Evolutionary conservation across 345 rosid genomes (phyloP), one percentile per base, ranked within the genome.

Genomic region (Syzygium aqueum): DNA sequence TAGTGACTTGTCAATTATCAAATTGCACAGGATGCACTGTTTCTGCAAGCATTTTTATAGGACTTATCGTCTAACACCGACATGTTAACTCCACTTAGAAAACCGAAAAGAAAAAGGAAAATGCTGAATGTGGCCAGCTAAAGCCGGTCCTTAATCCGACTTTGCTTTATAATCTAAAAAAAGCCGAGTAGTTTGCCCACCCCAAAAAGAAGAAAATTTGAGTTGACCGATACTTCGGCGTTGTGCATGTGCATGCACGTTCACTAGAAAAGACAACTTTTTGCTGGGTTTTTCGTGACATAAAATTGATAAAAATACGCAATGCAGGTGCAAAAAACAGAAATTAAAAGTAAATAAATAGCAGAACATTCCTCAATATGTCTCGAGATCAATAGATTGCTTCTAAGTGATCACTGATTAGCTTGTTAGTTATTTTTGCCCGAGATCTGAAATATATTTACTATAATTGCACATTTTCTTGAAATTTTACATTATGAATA

Each of bases 31-130:
- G 14, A 3, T 13, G 54, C 6, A 15, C 19, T 1, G 19, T 13
- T 27, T 8, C 14, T 3, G 0, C 15, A 10, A 4, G 28, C 63
- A 4, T 57, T 57, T 3, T 61, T n/a, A 27, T n/a, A 2, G 3
- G 7, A 61, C 2, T 61, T 61, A 28, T 61, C 33, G 3, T 27
- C 13, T 2, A 3, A 12, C 17, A 12, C 33, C 67, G 0, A 13
- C 14, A n/a, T 61, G 13, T 27, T 61, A 13, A 12, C 33, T n/a
- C 33, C 67, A 5, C 8, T n/a, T 56, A 56, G 27, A 23, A 22
- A 22, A 40, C 6, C 1, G 0, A 13, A 27, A 11, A 12, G 4
- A 5, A 1, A 1, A 13, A 7, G 67, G 33, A 14, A n/a, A 61
- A 27, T n/a, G 67, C 67, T 13, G n/a, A 27, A 2, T n/a, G 67